phyloP scores from a whole-genome alignment of 805 yeast genomes.

The Ogataea wickerhamii region DNA sequence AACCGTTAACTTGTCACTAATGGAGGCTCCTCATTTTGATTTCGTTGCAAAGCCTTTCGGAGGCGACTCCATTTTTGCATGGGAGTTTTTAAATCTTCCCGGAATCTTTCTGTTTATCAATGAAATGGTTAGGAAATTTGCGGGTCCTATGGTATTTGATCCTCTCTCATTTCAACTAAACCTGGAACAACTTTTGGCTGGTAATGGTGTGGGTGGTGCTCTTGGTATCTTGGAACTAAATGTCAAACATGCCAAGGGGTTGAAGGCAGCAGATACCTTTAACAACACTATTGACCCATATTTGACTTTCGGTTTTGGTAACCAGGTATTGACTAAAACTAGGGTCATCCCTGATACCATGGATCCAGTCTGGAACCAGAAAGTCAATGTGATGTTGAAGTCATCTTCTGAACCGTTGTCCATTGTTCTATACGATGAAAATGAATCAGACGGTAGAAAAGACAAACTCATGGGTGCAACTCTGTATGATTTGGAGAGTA shows the following conservation, averaged over 20 bases:
- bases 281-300: conserved; percentile 91
- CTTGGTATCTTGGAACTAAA: conserved; percentile 79
- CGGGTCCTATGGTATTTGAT: conserved; percentile 81
- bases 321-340: conserved; percentile 61
- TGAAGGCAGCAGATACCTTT: conserved; percentile 64
- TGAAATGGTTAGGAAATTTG: conserved; percentile 79
- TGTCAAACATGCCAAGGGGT: conserved; percentile 60
- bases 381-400: conserved; percentile 61
- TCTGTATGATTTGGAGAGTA: conserved; percentile 65
- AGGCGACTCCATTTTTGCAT: conserved; percentile 80
- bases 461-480: conserved; percentile 79
- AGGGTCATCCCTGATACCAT: conserved; percentile 62
- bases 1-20: conserved; percentile 78
- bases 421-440: conserved; percentile 69
- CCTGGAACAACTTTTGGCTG: conserved; percentile 84
- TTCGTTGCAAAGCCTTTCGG: conserved; percentile 67
- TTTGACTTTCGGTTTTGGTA: conserved; percentile 62
- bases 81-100: conserved; percentile 85
- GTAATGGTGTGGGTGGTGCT: conserved; percentile 73
- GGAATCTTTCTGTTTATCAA: conserved; percentile 81
- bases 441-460: conserved; percentile 55
- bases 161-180: conserved; percentile 94
- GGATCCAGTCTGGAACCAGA: conserved; percentile 83
- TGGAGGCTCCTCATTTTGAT: conserved; percentile 87
- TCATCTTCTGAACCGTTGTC: conserved; percentile 81